Evolutionary conservation across 2,329 filamentous ascomycete species (phyloP).

Genomic region (Fusarium tupiense): DNA sequence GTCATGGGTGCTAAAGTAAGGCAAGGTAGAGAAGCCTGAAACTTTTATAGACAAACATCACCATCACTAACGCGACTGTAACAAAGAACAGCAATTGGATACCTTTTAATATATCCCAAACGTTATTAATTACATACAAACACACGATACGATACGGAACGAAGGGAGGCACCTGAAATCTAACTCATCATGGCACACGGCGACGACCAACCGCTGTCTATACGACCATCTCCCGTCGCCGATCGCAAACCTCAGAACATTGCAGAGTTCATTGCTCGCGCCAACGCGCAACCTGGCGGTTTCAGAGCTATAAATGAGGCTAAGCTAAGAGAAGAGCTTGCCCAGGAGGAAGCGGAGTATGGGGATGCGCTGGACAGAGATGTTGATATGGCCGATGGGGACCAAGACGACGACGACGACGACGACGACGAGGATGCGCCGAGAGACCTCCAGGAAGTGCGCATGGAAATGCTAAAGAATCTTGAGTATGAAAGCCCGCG

Average conservation of each 20-base stretch:
- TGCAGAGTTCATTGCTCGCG: conserved; percentile 79
- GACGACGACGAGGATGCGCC: conserved; percentile 53
- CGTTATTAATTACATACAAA: background rate
- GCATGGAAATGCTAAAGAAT: conserved; percentile 66
- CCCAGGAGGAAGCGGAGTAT: conserved; percentile 52
- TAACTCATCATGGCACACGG: conserved; percentile 44
- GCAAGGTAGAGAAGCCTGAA: background rate
- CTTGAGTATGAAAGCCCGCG: conserved; percentile 61
- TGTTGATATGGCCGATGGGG: conserved; percentile 58
- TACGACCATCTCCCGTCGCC: conserved; percentile 59
- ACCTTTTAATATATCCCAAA: background rate
- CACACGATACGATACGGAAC: background rate
- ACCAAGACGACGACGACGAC: conserved; percentile 48
- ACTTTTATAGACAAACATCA: background rate
- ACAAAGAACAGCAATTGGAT: background rate
- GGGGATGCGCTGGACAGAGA: conserved; percentile 57
- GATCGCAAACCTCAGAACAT: conserved; percentile 69
- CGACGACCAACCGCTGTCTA: conserved; percentile 50
- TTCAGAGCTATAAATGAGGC: conserved; percentile 84
- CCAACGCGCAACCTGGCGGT: conserved; percentile 80
- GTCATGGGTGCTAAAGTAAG: conserved; percentile 11
- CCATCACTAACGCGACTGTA: conserved; percentile 1
- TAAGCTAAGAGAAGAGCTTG: conserved; percentile 75
- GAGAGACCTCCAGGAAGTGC: conserved; percentile 59
- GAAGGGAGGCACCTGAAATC: background rate